These are phyloP conservation scores for Colletotrichum sp. DNA, from an alignment of 2,329 filamentous ascomycete genomes.

Conservation along the genomic window DNA sequence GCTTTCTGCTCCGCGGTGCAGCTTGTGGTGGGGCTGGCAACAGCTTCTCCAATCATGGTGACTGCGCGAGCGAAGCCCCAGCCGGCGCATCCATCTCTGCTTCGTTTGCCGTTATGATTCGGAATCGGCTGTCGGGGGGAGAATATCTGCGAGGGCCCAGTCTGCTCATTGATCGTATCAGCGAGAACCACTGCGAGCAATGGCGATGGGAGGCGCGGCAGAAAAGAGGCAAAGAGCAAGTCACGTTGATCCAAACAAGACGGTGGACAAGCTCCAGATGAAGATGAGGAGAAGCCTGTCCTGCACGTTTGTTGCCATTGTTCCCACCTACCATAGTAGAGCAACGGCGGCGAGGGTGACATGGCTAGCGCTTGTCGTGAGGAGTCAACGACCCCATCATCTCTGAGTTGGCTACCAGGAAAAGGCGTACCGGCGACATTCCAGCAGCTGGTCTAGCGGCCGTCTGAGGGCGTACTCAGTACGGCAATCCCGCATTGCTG, in stretches of 20 bases:
- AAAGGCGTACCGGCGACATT: neutral
- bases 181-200: neutral
- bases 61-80: neutral
- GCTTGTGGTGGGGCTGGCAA: neutral
- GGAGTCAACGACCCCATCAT: neutral
- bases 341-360: slow-evolving; percentile 2
- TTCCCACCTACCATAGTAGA: slow-evolving; percentile 2
- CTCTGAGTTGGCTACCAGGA: neutral
- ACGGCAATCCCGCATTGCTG: slow-evolving; percentile 1
- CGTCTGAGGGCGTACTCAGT: neutral
- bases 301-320: neutral
- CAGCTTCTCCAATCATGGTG: slow-evolving; percentile 12
- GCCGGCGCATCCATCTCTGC: neutral
- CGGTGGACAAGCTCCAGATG: neutral
- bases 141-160: neutral
- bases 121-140: slow-evolving; percentile 3
- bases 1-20: neutral
- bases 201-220: neutral
- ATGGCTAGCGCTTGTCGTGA: slow-evolving; percentile 5
- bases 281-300: slow-evolving; percentile 1
- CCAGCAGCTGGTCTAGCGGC: neutral
- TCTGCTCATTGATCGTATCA: neutral
- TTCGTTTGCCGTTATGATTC: slow-evolving; percentile 9
- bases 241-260: neutral
- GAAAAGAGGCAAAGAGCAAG: neutral